phyloP scores from a whole-genome alignment of 2,329 filamentous ascomycete species.

The Ascomycota sp. region DNA sequence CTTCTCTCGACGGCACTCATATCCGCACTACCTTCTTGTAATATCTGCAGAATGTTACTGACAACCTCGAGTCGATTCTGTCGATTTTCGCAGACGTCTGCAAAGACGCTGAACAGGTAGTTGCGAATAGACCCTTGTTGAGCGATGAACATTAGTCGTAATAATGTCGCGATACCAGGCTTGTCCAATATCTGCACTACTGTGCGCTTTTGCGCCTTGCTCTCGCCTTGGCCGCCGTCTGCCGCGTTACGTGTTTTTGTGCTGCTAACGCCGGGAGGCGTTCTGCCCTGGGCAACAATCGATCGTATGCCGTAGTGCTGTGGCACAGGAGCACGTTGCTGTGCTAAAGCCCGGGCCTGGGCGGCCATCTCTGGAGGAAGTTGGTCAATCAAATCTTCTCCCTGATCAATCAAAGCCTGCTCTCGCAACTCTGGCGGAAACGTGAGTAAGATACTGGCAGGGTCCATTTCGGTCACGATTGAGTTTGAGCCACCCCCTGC shows the following conservation, averaged over 20 bases:
- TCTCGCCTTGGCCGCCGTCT: slow-evolving; percentile 22
- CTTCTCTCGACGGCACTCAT: slow-evolving; percentile 86
- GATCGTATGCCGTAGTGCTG: slow-evolving; percentile 11
- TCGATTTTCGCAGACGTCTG: slow-evolving; percentile 88
- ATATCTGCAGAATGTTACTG: slow-evolving; percentile 74
- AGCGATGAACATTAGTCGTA: slow-evolving; percentile 96
- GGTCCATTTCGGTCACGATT: slow-evolving; percentile 58
- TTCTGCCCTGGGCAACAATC: slow-evolving; percentile 11
- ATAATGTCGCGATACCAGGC: slow-evolving; percentile 78
- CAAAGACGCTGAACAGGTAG: slow-evolving; percentile 70
- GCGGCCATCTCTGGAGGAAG: slow-evolving; percentile 71
- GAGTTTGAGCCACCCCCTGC: slow-evolving; percentile 29
- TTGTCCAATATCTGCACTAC: slow-evolving; percentile 96
- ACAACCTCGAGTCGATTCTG: slow-evolving; percentile 89
- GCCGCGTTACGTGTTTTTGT: slow-evolving; percentile 6
- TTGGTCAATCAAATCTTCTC: slow-evolving; percentile 66
- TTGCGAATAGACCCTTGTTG: slow-evolving; percentile 72
- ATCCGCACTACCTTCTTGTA: slow-evolving; percentile 89
- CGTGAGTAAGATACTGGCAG: slow-evolving; percentile 79
- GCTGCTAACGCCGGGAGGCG: slow-evolving; percentile 8
- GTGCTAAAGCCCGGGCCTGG: slow-evolving; percentile 55
- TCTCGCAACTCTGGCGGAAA: slow-evolving; percentile 70
- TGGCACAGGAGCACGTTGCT: slow-evolving; percentile 14
- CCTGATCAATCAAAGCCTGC: slow-evolving; percentile 77
- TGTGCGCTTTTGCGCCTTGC: slow-evolving; percentile 54